Conservation (phyloP, 768 basidiomycete species). For the Crassisporium funariophilum region DNA sequence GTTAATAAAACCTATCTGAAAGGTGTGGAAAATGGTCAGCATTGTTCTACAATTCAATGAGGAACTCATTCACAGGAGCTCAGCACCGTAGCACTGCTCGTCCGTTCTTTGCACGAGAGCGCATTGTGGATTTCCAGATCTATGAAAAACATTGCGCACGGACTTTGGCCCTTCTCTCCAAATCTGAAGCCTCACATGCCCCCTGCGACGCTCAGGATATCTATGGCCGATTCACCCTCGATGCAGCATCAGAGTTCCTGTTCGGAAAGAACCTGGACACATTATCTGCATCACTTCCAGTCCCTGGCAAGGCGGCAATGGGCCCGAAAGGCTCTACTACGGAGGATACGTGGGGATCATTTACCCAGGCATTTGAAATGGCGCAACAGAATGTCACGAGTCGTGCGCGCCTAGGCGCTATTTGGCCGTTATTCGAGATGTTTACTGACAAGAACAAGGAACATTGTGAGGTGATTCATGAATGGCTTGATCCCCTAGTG, state of each 20-base stretch:
- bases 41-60: background rate
- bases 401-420: slow-evolving; percentile 52
- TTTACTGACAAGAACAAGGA: slow-evolving; percentile 53
- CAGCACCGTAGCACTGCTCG: slow-evolving; percentile 70
- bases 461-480: slow-evolving; percentile 53
- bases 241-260: slow-evolving; percentile 73
- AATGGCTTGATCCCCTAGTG: slow-evolving; percentile 68
- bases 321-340: slow-evolving; percentile 64
- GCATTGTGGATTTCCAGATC: slow-evolving; percentile 67
- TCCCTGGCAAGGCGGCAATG: slow-evolving; percentile 44
- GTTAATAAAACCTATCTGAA: slow-evolving; percentile 1
- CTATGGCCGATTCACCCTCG: slow-evolving; percentile 66
- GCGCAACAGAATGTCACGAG: slow-evolving; percentile 54
- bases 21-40: slow-evolving; percentile 69
- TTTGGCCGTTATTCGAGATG: slow-evolving; percentile 66
- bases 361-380: slow-evolving; percentile 59
- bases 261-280: slow-evolving; percentile 70
- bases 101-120: slow-evolving; percentile 76
- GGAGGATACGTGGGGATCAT: slow-evolving; percentile 62
- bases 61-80: slow-evolving; percentile 11
- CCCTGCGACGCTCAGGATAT: slow-evolving; percentile 71
- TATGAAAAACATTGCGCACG: slow-evolving; percentile 58
- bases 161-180: slow-evolving; percentile 52
- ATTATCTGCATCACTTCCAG: slow-evolving; percentile 54
- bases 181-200: slow-evolving; percentile 34